Conservation (phyloP, 2,329 filamentous ascomycete species). For the Sclerotinia trifoliorum region DNA sequence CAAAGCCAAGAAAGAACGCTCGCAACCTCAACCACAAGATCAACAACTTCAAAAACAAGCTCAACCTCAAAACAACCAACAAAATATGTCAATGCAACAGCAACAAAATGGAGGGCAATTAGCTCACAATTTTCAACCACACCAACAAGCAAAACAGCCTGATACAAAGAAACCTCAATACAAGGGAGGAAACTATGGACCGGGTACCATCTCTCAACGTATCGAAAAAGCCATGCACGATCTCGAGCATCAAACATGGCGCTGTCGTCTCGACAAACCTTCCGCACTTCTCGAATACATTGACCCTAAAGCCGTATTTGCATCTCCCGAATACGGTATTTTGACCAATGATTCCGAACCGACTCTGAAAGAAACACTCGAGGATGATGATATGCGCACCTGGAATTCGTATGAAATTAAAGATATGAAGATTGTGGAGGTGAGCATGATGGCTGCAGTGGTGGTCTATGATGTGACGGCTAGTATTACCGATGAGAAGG, state of each 20-base stretch:
- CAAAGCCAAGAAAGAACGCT: constrained; percentile 17
- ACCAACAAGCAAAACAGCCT: constrained; percentile 18
- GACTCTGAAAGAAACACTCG: constrained; percentile 18
- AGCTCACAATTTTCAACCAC: constrained; percentile 12
- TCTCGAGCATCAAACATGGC: constrained; percentile 21
- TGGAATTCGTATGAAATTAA: constrained; percentile 19
- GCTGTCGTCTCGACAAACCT: constrained; percentile 21
- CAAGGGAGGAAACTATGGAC: constrained; percentile 22
- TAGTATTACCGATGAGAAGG: constrained; percentile 15
- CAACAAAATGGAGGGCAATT: constrained; percentile 5
- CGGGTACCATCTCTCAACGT: constrained; percentile 17
- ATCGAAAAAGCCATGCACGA: constrained; percentile 21
- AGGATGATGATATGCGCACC: constrained; percentile 20
- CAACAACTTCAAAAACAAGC: constrained; percentile 12
- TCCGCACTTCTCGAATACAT: constrained; percentile 21
- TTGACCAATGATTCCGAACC: constrained; percentile 19
- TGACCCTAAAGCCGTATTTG: constrained; percentile 21
- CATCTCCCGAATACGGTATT: constrained; percentile 21
- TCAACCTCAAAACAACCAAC: neutral
- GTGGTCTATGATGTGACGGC: constrained; percentile 16
- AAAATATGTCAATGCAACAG: constrained; percentile 17
- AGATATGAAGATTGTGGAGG: constrained; percentile 22
- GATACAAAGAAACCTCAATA: constrained; percentile 16
- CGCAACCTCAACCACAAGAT: constrained; percentile 11
- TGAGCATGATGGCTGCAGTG: constrained; percentile 20